A percentile compares a stretch with the other conserved stretches of the same genome.
Conservation (phyloP, 345 rosid species). For the Arabidopsis suecica region DNA sequence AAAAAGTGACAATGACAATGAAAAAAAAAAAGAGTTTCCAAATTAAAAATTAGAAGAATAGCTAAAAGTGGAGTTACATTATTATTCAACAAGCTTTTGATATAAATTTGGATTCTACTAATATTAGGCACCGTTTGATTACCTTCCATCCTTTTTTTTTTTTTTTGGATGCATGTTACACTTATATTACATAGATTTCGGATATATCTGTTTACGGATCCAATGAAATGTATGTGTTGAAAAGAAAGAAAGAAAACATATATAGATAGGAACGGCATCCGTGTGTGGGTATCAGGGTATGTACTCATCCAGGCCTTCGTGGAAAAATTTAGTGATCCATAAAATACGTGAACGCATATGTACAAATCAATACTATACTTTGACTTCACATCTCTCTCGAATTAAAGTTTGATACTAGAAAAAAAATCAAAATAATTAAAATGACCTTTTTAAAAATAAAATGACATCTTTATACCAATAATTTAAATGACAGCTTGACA, state of each 20-base stretch:
- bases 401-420: background rate
- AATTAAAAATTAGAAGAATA: no score
- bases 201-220: background rate
- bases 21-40: no score
- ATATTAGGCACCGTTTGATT: no score
- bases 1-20: no score
- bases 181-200: background rate
- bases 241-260: background rate
- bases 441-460: background rate
- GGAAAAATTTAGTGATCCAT: background rate
- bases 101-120: background rate
- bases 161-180: no score
- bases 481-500: conserved; percentile 1
- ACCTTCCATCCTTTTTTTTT: no score
- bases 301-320: no score
- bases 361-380: background rate
- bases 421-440: background rate
- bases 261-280: background rate
- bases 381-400: background rate
- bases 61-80: no score
- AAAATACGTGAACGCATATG: background rate
- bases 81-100: background rate
- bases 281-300: background rate
- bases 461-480: background rate
- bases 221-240: no score